Conservation (phyloP, 2,329 filamentous ascomycete genomes). For the Cryphonectria parasitica region DNA sequence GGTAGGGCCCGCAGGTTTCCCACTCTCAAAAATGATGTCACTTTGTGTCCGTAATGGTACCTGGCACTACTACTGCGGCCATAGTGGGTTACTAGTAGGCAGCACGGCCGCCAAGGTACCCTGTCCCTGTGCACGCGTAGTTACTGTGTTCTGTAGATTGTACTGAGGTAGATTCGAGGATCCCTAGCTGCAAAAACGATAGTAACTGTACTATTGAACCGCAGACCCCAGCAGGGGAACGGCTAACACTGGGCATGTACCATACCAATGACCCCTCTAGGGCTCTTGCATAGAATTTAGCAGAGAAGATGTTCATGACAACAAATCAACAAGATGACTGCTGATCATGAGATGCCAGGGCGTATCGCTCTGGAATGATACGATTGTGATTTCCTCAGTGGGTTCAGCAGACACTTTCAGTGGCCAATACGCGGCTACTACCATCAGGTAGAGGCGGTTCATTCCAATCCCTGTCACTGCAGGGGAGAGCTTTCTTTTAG, state of each 20-base stretch:
- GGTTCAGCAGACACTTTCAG: constrained; percentile 6
- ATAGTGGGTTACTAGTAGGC: neutral
- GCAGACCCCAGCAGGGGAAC: neutral
- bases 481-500: constrained; percentile 10
- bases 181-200: neutral
- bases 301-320: too few relatives aligned
- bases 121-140: neutral
- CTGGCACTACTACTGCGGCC: neutral
- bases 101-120: neutral
- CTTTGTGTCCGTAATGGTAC: neutral
- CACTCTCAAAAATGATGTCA: constrained; percentile 2
- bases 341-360: constrained; percentile 3
- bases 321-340: neutral
- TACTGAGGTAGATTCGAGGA: neutral
- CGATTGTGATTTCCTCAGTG: constrained; percentile 9
- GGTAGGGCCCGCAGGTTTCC: neutral
- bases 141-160: neutral
- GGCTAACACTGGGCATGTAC: neutral
- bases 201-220: too few relatives aligned
- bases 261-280: neutral
- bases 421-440: constrained; percentile 15
- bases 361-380: neutral
- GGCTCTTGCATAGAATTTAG: neutral
- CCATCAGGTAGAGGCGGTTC: constrained; percentile 5
- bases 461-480: constrained; percentile 2